Conservation (phyloP, 805 yeast species). For the Scheffersomyces stipitis region DNA sequence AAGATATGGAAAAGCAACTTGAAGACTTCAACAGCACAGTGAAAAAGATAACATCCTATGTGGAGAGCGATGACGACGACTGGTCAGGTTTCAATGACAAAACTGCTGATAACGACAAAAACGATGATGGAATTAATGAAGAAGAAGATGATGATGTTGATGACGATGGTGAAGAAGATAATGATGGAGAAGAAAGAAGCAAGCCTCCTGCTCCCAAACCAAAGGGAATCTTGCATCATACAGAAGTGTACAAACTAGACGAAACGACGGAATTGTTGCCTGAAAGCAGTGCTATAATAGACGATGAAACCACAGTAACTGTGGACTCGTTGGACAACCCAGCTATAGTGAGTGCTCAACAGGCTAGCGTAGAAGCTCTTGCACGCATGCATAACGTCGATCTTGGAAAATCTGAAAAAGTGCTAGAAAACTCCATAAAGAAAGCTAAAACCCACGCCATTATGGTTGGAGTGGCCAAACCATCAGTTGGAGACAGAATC, state of each 20-base stretch:
- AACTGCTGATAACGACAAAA: not conserved
- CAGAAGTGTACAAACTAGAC: conserved; percentile 33
- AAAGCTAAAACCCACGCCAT: conserved; percentile 85
- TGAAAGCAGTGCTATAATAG: conserved; percentile 37
- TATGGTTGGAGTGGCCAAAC: conserved; percentile 51
- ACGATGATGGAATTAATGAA: conserved; percentile 6
- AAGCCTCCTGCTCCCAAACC: not conserved
- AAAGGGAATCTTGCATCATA: conserved; percentile 13
- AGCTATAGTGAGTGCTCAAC: conserved; percentile 27
- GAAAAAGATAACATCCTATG: conserved; percentile 19
- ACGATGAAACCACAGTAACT: conserved; percentile 48
- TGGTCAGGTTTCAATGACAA: conserved; percentile 42
- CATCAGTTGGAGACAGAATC: conserved; percentile 24
- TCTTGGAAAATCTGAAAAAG: conserved; percentile 62
- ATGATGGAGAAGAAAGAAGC: not conserved
- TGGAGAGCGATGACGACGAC: conserved; percentile 7
- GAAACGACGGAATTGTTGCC: conserved; percentile 17
- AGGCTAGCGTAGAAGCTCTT: conserved; percentile 35
- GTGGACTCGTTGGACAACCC: conserved; percentile 60
- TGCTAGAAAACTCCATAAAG: conserved; percentile 70
- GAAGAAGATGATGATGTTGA: conserved; percentile 6
- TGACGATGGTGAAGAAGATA: conserved; percentile 8
- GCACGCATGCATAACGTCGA: conserved; percentile 74
- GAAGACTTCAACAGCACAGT: conserved; percentile 52
- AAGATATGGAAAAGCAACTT: conserved; percentile 63